Conservation (phyloP, 2,329 filamentous ascomycete genomes). For the Neofusicoccum laricinum region DNA sequence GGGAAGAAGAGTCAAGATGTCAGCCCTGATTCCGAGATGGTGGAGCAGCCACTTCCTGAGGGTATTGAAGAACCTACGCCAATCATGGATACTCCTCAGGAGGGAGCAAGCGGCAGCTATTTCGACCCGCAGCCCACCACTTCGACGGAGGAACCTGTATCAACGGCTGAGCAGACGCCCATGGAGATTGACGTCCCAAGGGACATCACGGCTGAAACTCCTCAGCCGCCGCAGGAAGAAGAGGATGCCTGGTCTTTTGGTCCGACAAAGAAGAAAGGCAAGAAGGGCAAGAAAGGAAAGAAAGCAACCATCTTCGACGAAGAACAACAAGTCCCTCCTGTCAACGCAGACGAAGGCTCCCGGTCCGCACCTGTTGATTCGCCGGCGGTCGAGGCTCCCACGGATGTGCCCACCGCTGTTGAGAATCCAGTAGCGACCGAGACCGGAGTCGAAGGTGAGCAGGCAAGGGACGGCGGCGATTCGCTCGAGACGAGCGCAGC, state of each 20-base stretch:
- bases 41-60: not conserved
- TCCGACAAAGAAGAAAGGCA: slow-evolving; percentile 14
- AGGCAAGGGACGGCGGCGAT: not conserved
- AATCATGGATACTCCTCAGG: not conserved
- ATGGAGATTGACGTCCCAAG: not conserved
- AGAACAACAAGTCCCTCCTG: slow-evolving; percentile 1
- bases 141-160: not conserved
- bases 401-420: slow-evolving; percentile 20
- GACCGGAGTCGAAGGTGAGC: not conserved
- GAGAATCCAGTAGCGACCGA: slow-evolving; percentile 29
- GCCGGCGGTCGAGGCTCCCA: slow-evolving; percentile 32
- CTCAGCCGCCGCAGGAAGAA: not conserved
- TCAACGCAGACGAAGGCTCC: slow-evolving; percentile 18
- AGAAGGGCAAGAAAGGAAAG: slow-evolving; percentile 28
- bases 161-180: not conserved
- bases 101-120: not conserved
- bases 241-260: not conserved
- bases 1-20: slow-evolving; percentile 24
- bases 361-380: slow-evolving; percentile 23
- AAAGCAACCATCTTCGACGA: slow-evolving; percentile 12
- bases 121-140: not conserved
- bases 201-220: not conserved
- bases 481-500: not conserved
- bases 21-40: not conserved
- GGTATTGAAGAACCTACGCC: not conserved